Base-by-base conservation (phyloP, 805 yeast species). In the Cyberlindnera xishuangbannaensis region DNA sequence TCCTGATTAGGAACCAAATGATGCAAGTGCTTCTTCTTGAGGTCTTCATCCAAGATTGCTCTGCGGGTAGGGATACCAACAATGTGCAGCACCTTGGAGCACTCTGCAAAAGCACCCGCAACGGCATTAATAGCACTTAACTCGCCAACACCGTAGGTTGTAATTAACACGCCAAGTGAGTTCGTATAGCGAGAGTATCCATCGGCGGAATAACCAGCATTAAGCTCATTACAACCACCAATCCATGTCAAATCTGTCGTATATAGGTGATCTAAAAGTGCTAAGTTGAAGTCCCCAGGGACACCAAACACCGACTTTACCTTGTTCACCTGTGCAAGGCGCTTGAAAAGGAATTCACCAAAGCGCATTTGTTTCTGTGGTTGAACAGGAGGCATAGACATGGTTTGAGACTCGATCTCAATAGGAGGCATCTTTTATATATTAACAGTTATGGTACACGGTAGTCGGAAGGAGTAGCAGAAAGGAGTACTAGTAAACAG, bases 131-230 rank as follows among this genome's bases (percentile, higher is more conserved):
- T 51, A 3, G 95, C 94, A 38, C 86, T 76, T 41, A 85, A 67
- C 55, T 86, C 95, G 37, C 96, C 96, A 13, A 86, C 96, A 31
- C 95, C 96, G 57, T 68, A 83, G 4, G 96, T 86, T 4, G 66
- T 60, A 34, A 74, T 58, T 25, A 75, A 56, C 15, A 77, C 86
- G 33, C 86, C 84, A 6, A 83, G 70, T n/a, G 73, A 69, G 30
- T 68, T 64, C 18, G 78, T 67, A 27, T 65, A 64, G 40, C 90
- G 70, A 14, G 92, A 76, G 50, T 84, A 88, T 5, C 96, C 97
- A 56, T 88, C 96, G 7, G 90, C 88, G 6, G 92, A 78, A 54
- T 88, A 87, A 7, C 94, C 92, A 4, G 92, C 80, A 52, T 87
- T 88, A 43, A 87, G 67, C 61, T 87, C 97, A 52, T 87, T 87